Base-by-base conservation (phyloP, 495 filamentous ascomycete genomes). In the Penicillium desertorum region DNA sequence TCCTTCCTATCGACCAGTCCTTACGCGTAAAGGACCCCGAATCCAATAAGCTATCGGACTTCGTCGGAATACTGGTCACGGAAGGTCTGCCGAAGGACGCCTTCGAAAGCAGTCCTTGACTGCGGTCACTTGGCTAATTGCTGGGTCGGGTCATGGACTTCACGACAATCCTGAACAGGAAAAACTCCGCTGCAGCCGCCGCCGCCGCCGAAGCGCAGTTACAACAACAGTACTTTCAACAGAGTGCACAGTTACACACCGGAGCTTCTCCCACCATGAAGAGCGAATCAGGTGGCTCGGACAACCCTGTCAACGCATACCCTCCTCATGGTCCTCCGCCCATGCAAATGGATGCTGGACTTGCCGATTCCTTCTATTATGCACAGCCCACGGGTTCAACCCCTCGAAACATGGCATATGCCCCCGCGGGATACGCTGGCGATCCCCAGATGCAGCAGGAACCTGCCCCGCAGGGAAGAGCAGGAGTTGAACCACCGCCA, bases 241-340 rank as follows among this genome's bases (percentile, higher is more conserved):
- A 84, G 56, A 75, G 62, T 53, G 52, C 68, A 44, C 71, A 72
- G 36, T 61, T 78, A 4, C 77, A 80, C 55, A 53, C 51, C 51
- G 73, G 71, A 41, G 57, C 71, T n/a, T 57, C 75, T 68, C 75
- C 83, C 45, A 77, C 82, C 59, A 80, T 78, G 67, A 79, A 82
- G 50, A 80, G 88, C 60, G 89, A 94, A 45, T 85, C 87, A 41
- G 83, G 83, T 45, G 79, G 88, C 29, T 81, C 89, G 22, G 89
- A 92, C 58, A 82, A 82, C 52, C 81, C 84, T 16, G 72, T 78
- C 22, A 67, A 73, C 67, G 76, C 68, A 68, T 86, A 73, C 79
- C 86, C 78, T 79, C 82, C 61, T 74, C 81, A 74, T 29, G 71
- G 71, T 30, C 72, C 65, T 19, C 72, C 74, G 20, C 70, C 79